Base-by-base conservation (phyloP, 2,329 filamentous ascomycete species). In the Sodiomyces alkalinus region DNA sequence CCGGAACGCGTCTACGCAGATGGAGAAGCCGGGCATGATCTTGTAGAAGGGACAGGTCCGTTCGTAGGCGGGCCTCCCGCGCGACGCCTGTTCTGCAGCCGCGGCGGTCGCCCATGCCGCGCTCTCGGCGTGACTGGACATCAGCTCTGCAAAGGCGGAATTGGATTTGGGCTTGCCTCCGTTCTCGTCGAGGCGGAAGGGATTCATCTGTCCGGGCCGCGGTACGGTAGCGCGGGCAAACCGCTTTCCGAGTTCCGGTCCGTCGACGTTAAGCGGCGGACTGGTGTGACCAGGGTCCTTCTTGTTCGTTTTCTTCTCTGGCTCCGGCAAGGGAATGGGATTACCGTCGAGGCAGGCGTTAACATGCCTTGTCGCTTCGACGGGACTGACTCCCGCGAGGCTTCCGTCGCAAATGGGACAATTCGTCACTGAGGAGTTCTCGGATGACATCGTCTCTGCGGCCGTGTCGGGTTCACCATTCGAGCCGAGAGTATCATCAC, bases 21-120 rank as follows among this genome's bases (percentile, higher is more conserved):
- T 92, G 38, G 68, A 82, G 43, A 94, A 79, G 0, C 83, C 85
- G 1, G 87, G 86, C 56, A 98, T 76, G 38, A 96, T 94, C 52
- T 98, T 98, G 60, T 98, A 98, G 44, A 98, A 98, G 0, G 90
- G 90, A 45, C 90, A 98, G 0, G 83, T 94, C 27, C 90, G 72
- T 44, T 87, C 70, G 43, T 87, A 90, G 0, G 86, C 78, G 12
- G 80, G 81, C 46, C 83, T 90, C 14, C 90, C 87, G 22, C 82
- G 69, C 3, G 85, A 75, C 2, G 79, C 69, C 17, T 69, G 58
- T 47, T 93, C 85, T 2, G 79, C 65, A 1, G 82, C 80, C 0
- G 87, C 85, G 9, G 90, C 90, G 19, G 70, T 73, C 1, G 79
- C 75, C 90, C 90, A 98, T 1, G 90, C 90, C 2, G 74, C 66